Conservation (phyloP, 371 early-diverging fungal genomes). For the Lichtheimia ornata region DNA sequence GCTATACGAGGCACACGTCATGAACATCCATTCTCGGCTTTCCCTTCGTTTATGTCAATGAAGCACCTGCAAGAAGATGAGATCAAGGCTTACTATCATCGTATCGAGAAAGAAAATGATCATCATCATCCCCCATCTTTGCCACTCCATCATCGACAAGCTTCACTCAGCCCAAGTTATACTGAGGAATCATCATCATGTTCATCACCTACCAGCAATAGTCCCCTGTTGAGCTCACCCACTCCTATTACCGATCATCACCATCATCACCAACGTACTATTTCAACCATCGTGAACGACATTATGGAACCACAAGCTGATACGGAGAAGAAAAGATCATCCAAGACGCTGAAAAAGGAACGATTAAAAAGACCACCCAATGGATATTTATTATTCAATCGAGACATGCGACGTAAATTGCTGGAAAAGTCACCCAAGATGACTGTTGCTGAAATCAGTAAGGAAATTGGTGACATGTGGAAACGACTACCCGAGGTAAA, state of each 20-base stretch:
- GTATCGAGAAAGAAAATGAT: not conserved
- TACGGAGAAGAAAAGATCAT: too few relatives aligned
- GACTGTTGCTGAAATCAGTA: conserved; percentile 60
- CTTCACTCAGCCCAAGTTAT: conserved; percentile 7
- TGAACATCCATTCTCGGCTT: conserved; percentile 27
- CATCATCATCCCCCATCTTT: not conserved
- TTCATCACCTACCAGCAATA: conserved; percentile 2
- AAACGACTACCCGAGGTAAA: conserved; percentile 16
- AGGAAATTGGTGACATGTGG: conserved; percentile 60
- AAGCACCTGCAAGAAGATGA: conserved; percentile 22
- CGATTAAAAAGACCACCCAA: conserved; percentile 66
- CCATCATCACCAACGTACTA: conserved; percentile 2
- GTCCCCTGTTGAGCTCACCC: not conserved
- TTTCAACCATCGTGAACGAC: conserved; percentile 16
- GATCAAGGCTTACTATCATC: not conserved
- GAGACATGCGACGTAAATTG: conserved; percentile 58
- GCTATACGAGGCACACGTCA: conserved; percentile 21
- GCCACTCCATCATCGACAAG: not conserved
- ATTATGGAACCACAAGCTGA: conserved; percentile 12
- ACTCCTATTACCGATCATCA: not conserved
- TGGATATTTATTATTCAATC: conserved; percentile 63
- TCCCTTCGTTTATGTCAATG: conserved; percentile 28
- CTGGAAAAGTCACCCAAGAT: conserved; percentile 55
- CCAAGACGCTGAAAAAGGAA: conserved; percentile 1
- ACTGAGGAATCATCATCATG: conserved; percentile 8